phyloP scores from a whole-genome alignment of 169 alveolate species.

The Eimeria praecox region DNA sequence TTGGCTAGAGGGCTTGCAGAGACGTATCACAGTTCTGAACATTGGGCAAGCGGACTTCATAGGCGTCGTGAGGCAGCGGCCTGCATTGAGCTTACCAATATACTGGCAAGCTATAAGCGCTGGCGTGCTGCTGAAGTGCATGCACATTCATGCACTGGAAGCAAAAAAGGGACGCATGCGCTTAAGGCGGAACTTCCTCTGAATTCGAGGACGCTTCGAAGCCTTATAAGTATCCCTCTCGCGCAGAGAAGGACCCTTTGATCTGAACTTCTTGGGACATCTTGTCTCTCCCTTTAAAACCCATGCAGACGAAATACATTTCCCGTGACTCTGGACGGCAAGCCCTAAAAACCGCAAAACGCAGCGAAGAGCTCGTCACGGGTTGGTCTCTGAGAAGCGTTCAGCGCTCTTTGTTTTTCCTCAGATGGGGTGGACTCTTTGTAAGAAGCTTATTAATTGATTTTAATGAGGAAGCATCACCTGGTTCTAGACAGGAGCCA shows the following conservation, averaged over 20 bases:
- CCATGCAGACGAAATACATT: conserved; percentile 83
- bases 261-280: conserved; percentile 79
- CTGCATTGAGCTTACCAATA: not conserved
- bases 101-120: not conserved
- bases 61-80: not conserved
- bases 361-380: not conserved
- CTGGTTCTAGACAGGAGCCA: not conserved
- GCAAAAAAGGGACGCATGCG: not conserved
- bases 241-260: conserved; percentile 80
- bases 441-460: not conserved
- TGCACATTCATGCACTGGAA: not conserved
- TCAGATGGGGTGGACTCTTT: not conserved
- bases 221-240: conserved; percentile 74
- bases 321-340: conserved; percentile 83
- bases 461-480: not conserved
- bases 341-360: conserved; percentile 72
- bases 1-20: not conserved
- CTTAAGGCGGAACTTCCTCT: not conserved
- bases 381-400: not conserved
- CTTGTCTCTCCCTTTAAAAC: conserved; percentile 79
- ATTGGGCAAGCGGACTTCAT: not conserved
- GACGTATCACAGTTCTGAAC: not conserved
- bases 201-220: not conserved
- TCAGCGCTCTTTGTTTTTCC: not conserved
- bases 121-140: not conserved